A percentile compares a stretch with the other conserved stretches of the same genome.
These are phyloP conservation scores for Viola odorata DNA, from an alignment of 345 rosid genomes.

Conservation along the genomic window DNA sequence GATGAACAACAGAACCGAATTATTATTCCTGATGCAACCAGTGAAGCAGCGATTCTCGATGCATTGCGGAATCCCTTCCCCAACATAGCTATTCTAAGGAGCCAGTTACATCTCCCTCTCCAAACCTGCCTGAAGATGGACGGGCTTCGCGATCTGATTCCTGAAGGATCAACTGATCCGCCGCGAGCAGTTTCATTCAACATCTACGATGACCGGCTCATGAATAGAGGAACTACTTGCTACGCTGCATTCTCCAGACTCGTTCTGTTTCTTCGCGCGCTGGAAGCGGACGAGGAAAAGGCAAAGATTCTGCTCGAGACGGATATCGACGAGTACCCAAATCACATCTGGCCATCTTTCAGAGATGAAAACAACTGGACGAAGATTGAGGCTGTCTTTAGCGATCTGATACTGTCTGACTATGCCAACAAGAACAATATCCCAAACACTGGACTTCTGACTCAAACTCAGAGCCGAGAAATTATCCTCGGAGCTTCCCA, in stretches of 20 bases:
- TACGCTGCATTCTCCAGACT: slow-evolving; percentile 95
- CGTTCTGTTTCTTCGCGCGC: slow-evolving; percentile 88
- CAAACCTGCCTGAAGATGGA: slow-evolving; percentile 96
- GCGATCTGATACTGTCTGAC: slow-evolving; percentile 84
- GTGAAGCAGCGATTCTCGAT: slow-evolving; percentile 89
- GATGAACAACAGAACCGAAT: slow-evolving; percentile 95
- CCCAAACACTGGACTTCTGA: slow-evolving; percentile 82
- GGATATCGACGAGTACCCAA: slow-evolving; percentile 77
- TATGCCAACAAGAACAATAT: slow-evolving; percentile 87
- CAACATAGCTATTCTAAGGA: slow-evolving; percentile 87
- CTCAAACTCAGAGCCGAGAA: slow-evolving; percentile 92
- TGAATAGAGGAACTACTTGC: slow-evolving; percentile 81
- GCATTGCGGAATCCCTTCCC: slow-evolving; percentile 90
- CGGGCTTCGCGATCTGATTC: slow-evolving; percentile 78
- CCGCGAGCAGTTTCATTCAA: slow-evolving; percentile 89
- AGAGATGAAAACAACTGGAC: slow-evolving; percentile 79
- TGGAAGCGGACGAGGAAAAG: slow-evolving; percentile 92
- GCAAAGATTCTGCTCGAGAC: slow-evolving; percentile 93
- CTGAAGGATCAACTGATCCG: slow-evolving; percentile 85
- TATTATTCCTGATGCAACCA: too few relatives aligned
- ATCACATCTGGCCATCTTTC: slow-evolving; percentile 95
- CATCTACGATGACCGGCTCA: slow-evolving; percentile 92
- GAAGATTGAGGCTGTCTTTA: slow-evolving; percentile 90
- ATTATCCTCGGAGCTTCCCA: slow-evolving; percentile 86
- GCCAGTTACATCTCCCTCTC: slow-evolving; percentile 89